Evolutionary conservation across 495 filamentous ascomycete species (phyloP), one percentile per base, ranked within the genome.

Genomic region (Xylaria curta): DNA sequence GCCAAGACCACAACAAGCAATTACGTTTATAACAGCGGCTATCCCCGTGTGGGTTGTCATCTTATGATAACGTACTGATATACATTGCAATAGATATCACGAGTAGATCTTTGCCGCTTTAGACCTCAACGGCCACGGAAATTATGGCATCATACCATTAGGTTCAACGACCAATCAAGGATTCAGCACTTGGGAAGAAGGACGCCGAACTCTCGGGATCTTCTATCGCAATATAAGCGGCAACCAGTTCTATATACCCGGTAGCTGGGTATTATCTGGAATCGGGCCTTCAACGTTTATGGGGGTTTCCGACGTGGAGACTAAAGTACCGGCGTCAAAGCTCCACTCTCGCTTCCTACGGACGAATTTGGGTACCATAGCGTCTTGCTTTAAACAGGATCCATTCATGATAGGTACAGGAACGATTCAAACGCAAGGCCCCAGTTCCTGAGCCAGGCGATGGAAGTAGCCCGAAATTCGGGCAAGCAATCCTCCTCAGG

Each of bases 321-420:
- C 62, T 4, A 44, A 65, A 66, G 47, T 66, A 54, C 64, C 64
- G 64, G 46, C 46, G 64, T 66, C 64, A 66, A 54, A 42, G 42
- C 62, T 28, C 64, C 46, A 66, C 47, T 53, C 31, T 47, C 46
- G 47, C 46, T 49, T 66, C 64, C 64, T 53, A 47, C 64, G 47
- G 31, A 26, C 21, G 49, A 36, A 46, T 8, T 10, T 21, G 28
- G 38, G 38, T 28, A 5, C 38, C 38, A 61, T 61, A 61, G n/a
- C 17, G 12, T 40, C 33, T 61, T 38, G 19, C 7, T 38, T 24
- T 61, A n/a, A 4, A 38, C 12, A 61, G 19, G 10, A 42, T 26
- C 36, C 10, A 42, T 33, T 47, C 13, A 19, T 47, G 26, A 40
- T 64, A 40, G 40, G 38, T 15, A 28, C 63, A 36, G 28, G 33